These are phyloP conservation scores for Pseudocercospora pini-densiflorae DNA, from an alignment of 2,329 filamentous ascomycete genomes.

Conservation along the genomic window DNA sequence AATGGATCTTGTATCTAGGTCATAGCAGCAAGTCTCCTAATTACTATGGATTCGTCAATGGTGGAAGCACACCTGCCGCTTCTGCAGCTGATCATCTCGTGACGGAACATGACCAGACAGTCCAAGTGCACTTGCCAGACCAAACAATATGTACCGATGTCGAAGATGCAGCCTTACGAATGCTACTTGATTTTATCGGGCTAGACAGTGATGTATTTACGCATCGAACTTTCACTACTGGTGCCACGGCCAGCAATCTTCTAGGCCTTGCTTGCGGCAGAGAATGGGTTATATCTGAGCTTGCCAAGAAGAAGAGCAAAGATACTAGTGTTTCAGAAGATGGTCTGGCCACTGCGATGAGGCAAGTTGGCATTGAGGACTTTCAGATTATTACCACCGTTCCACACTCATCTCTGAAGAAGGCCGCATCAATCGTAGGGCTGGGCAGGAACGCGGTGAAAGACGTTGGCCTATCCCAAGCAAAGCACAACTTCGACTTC, in stretches of 20 bases:
- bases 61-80: slow-evolving; percentile 77
- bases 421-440: slow-evolving; percentile 82
- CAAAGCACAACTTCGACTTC: slow-evolving; percentile 74
- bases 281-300: slow-evolving; percentile 64
- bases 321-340: slow-evolving; percentile 64
- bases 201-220: slow-evolving; percentile 64
- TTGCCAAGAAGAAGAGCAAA: slow-evolving; percentile 40
- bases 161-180: slow-evolving; percentile 71
- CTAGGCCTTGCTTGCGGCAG: slow-evolving; percentile 71
- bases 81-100: slow-evolving; percentile 85
- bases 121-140: slow-evolving; percentile 76
- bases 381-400: slow-evolving; percentile 80
- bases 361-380: slow-evolving; percentile 64
- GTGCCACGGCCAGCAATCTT: slow-evolving; percentile 68
- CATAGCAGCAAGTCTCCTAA: slow-evolving; percentile 60
- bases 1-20: not conserved
- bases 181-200: slow-evolving; percentile 70
- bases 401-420: slow-evolving; percentile 81
- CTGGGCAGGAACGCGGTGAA: slow-evolving; percentile 73
- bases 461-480: slow-evolving; percentile 58
- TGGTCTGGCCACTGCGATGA: slow-evolving; percentile 71
- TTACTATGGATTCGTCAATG: slow-evolving; percentile 91
- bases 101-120: slow-evolving; percentile 79
- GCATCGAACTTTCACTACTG: slow-evolving; percentile 81
- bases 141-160: slow-evolving; percentile 78